Conservation (phyloP, 768 basidiomycete genomes). For the Russula lepida region DNA sequence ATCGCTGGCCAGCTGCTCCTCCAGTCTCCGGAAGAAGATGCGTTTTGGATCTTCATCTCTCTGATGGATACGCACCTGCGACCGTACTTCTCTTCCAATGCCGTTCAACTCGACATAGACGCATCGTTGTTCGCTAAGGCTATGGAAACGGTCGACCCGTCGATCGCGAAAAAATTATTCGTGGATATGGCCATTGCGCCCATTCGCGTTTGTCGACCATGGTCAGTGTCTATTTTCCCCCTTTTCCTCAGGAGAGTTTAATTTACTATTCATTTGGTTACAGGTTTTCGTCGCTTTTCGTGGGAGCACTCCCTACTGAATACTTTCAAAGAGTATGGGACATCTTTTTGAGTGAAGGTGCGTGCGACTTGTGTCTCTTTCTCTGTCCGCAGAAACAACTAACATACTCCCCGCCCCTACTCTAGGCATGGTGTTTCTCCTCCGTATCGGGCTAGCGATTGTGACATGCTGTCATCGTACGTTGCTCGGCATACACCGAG, state of each 20-base stretch:
- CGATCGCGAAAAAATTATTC: conserved; percentile 58
- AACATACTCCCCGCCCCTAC: background rate
- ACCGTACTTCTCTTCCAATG: conserved; percentile 56
- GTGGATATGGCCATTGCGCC: conserved; percentile 55
- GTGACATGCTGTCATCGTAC: conserved; percentile 50
- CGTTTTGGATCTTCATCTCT: conserved; percentile 85
- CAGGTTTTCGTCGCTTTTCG: conserved; percentile 72
- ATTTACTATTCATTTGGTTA: background rate
- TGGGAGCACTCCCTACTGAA: conserved; percentile 53
- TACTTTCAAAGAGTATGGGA: conserved; percentile 76
- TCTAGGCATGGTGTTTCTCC: conserved; percentile 60
- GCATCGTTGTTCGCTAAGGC: conserved; percentile 60
- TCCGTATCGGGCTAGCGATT: conserved; percentile 66
- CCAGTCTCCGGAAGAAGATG: conserved; percentile 79
- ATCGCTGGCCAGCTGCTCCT: conserved; percentile 66
- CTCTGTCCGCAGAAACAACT: background rate
- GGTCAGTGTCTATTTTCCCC: conserved; percentile 45
- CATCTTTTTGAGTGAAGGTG: conserved; percentile 74
- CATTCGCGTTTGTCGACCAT: conserved; percentile 48
- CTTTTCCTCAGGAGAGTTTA: background rate
- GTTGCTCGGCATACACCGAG: conserved; percentile 43
- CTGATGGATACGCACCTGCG: conserved; percentile 82
- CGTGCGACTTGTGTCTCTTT: conserved; percentile 6
- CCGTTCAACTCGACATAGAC: conserved; percentile 68
- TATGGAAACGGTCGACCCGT: conserved; percentile 53